Conservation (phyloP, 2,329 filamentous ascomycete genomes). For the Chaetothyriales sp. region DNA sequence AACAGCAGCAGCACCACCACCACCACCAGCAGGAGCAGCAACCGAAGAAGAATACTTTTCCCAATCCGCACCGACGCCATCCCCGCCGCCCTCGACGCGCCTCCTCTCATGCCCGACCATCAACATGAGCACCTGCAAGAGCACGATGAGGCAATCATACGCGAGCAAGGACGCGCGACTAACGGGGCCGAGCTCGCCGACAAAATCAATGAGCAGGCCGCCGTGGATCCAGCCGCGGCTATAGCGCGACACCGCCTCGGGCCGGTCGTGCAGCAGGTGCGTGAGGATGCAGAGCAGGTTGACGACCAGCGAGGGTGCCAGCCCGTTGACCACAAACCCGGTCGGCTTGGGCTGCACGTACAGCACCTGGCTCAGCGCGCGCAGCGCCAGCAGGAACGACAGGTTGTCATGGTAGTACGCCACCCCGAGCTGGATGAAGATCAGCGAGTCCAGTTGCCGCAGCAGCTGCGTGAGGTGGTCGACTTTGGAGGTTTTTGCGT, state of each 20-base stretch:
- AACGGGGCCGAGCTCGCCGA: slow-evolving; percentile 44
- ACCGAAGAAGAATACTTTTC: no score
- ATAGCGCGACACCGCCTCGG: slow-evolving; percentile 35
- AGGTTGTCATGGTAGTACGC: slow-evolving; percentile 50
- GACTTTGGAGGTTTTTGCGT: neutral
- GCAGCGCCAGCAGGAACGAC: slow-evolving; percentile 34
- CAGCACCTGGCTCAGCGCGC: slow-evolving; percentile 40
- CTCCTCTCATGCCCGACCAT: slow-evolving; percentile 38
- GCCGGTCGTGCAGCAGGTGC: slow-evolving; percentile 39
- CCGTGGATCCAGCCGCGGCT: slow-evolving; percentile 44
- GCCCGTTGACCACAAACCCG: slow-evolving; percentile 35
- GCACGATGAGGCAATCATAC: slow-evolving; percentile 39
- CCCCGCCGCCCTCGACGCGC: slow-evolving; percentile 21
- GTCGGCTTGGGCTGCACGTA: slow-evolving; percentile 45
- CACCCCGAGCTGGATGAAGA: slow-evolving; percentile 46
- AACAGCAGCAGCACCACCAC: no score
- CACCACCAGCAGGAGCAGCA: no score
- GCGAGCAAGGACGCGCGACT: slow-evolving; percentile 37
- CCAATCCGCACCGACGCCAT: slow-evolving; percentile 5
- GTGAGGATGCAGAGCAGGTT: slow-evolving; percentile 43
- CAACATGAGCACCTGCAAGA: slow-evolving; percentile 43
- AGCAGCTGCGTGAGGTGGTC: slow-evolving; percentile 24
- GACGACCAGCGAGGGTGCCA: slow-evolving; percentile 36
- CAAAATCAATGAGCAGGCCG: slow-evolving; percentile 48
- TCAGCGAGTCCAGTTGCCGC: slow-evolving; percentile 41